Evolutionary conservation across 2,329 filamentous ascomycete genomes (phyloP).

Genomic region (Fusarium sulawesiense): DNA sequence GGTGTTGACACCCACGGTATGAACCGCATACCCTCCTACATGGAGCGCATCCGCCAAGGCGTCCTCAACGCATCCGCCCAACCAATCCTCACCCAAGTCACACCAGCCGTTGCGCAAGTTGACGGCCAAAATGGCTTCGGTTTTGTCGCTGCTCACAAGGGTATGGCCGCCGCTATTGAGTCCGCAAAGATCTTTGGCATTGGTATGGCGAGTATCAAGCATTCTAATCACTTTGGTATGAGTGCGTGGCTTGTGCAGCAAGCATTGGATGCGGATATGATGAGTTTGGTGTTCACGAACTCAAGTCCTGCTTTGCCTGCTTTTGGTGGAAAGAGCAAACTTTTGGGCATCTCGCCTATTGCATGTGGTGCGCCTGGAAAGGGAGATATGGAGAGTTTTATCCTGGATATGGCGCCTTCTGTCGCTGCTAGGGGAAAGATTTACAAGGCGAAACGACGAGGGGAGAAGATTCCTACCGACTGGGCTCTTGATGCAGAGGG

Average conservation of each 20-base stretch:
- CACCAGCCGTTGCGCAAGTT: constrained; percentile 77
- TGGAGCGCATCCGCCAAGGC: constrained; percentile 76
- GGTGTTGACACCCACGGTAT: constrained; percentile 83
- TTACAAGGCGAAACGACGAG: constrained; percentile 74
- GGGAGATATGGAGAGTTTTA: constrained; percentile 67
- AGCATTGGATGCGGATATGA: constrained; percentile 77
- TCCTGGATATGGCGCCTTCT: constrained; percentile 79
- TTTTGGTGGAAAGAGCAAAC: constrained; percentile 74
- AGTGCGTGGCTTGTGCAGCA: constrained; percentile 83
- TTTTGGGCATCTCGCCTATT: constrained; percentile 80
- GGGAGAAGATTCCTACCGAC: constrained; percentile 75
- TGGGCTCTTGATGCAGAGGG: constrained; percentile 83
- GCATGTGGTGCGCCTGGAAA: constrained; percentile 78
- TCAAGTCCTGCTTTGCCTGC: constrained; percentile 78
- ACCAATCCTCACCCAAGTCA: constrained; percentile 70
- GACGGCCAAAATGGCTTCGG: constrained; percentile 79
- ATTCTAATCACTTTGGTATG: constrained; percentile 88
- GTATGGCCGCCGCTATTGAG: constrained; percentile 74
- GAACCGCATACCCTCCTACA: constrained; percentile 82
- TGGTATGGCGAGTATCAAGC: constrained; percentile 79
- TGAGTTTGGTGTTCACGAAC: constrained; percentile 78
- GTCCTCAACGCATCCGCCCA: constrained; percentile 71
- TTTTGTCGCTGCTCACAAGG: constrained; percentile 74
- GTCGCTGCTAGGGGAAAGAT: constrained; percentile 79
- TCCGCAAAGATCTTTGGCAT: constrained; percentile 75